Evolutionary conservation across 371 early-diverging fungal species (phyloP).

Genomic region (Blastocladiella emersonii): DNA sequence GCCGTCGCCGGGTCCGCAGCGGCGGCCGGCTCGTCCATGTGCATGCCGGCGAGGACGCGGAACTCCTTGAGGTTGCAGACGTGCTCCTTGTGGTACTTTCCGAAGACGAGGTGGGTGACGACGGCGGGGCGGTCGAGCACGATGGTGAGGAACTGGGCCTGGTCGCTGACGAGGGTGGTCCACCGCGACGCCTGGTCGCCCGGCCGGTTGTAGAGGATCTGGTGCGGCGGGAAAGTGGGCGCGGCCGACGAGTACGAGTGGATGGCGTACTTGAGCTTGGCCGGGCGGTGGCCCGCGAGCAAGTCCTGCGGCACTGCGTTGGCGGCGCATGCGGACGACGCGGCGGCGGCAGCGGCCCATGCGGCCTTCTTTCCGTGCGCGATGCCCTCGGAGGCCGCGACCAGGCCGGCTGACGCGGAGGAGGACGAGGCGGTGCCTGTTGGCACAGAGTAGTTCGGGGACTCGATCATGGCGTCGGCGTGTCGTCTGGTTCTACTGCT

Average conservation of each 20-base stretch:
- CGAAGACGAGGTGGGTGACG: slow-evolving; percentile 47
- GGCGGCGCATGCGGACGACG: too few species aligned
- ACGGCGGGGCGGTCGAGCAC: slow-evolving; percentile 54
- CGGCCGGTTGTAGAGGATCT: slow-evolving; percentile 60
- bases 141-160: slow-evolving; percentile 60
- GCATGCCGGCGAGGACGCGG: slow-evolving; percentile 77
- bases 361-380: too few species aligned
- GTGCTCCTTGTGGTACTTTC: slow-evolving; percentile 88
- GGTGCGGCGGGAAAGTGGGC: slow-evolving; percentile 56
- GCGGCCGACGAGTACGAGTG: slow-evolving; percentile 57
- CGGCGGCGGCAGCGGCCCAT: too few species aligned
- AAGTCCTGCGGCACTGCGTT: too few species aligned
- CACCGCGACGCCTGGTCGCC: slow-evolving; percentile 68
- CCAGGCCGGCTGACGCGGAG: too few species aligned
- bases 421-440: too few species aligned
- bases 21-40: slow-evolving; percentile 56
- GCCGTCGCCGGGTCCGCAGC: not conserved
- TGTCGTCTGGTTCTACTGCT: too few species aligned
- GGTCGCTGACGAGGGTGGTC: slow-evolving; percentile 69
- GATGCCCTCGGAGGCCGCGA: too few species aligned
- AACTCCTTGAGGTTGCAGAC: slow-evolving; percentile 95
- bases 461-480: too few species aligned
- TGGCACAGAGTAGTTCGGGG: too few species aligned
- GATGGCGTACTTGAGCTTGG: slow-evolving; percentile 33
- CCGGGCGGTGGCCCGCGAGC: not conserved